Evolutionary conservation across 257 asterid species (phyloP).

Genomic region (Solanum commersonii): DNA sequence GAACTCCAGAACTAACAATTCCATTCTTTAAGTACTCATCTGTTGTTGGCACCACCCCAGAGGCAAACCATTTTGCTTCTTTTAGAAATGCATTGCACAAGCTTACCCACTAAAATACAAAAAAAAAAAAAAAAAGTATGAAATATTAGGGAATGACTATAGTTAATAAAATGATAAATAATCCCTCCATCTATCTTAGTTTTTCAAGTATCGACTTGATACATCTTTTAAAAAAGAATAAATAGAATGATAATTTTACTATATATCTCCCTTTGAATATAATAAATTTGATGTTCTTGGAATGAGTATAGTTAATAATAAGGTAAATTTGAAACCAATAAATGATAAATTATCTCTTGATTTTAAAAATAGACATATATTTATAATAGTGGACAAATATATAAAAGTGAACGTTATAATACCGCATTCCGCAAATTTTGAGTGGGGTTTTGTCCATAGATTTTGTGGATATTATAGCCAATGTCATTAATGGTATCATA

Average conservation of each 20-base stretch:
- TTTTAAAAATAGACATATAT: too few relatives aligned
- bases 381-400: too few relatives aligned
- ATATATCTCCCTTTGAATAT: too few relatives aligned
- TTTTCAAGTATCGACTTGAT: neutral
- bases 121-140: neutral
- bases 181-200: neutral
- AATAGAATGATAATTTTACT: too few relatives aligned
- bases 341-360: too few relatives aligned
- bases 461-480: conserved; percentile 1
- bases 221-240: too few relatives aligned
- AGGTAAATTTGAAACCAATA: too few relatives aligned
- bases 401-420: neutral
- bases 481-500: conserved; percentile 29
- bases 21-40: conserved; percentile 38
- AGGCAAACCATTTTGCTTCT: conserved; percentile 41
- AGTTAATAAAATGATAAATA: too few relatives aligned
- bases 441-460: conserved; percentile 28
- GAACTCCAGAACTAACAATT: conserved; percentile 31
- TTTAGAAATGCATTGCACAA: conserved; percentile 36
- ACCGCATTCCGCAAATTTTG: conserved; percentile 5
- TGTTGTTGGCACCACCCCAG: conserved; percentile 6
- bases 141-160: too few relatives aligned
- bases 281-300: too few relatives aligned
- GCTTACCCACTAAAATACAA: conserved; percentile 33
- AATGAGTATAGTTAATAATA: too few relatives aligned